These are phyloP conservation scores for Plasmodium malariae DNA, from an alignment of 169 alveolate species.

Conservation along the genomic window DNA sequence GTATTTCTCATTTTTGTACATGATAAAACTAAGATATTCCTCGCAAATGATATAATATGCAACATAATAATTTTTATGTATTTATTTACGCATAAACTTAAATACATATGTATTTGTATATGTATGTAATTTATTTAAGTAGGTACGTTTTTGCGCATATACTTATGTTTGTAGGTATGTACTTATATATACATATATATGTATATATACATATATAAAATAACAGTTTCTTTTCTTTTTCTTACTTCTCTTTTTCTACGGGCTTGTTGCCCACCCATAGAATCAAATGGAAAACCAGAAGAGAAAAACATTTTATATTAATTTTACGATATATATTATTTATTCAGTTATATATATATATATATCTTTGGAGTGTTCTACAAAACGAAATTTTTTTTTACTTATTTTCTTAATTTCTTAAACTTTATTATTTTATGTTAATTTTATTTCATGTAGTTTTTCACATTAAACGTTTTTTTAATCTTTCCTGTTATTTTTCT, in stretches of 20 bases:
- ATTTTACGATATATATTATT: neutral
- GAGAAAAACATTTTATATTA: conserved; percentile 65
- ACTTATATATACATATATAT: neutral
- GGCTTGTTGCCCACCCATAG: conserved; percentile 77
- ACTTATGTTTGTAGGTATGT: no score
- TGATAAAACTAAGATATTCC: no score
- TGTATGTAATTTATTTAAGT: neutral
- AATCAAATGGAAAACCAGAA: conserved; percentile 73
- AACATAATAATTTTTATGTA: no score
- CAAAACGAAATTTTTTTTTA: neutral
- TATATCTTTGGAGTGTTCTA: conserved; percentile 15
- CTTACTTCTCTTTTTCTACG: conserved; percentile 77
- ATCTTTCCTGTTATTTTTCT: no score
- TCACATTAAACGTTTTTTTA: no score
- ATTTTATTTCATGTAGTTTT: no score
- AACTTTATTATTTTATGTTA: no score
- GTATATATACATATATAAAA: neutral
- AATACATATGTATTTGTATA: neutral
- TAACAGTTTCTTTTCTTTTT: neutral
- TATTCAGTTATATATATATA: conserved; percentile 1
- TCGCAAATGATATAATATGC: no score
- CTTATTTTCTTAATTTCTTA: neutral
- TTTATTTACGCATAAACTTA: neutral
- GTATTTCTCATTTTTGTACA: no score
- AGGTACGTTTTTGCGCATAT: neutral